These are phyloP conservation scores for Haberlea rhodopensis DNA, from an alignment of 257 asterid genomes.

Conservation along the genomic window DNA sequence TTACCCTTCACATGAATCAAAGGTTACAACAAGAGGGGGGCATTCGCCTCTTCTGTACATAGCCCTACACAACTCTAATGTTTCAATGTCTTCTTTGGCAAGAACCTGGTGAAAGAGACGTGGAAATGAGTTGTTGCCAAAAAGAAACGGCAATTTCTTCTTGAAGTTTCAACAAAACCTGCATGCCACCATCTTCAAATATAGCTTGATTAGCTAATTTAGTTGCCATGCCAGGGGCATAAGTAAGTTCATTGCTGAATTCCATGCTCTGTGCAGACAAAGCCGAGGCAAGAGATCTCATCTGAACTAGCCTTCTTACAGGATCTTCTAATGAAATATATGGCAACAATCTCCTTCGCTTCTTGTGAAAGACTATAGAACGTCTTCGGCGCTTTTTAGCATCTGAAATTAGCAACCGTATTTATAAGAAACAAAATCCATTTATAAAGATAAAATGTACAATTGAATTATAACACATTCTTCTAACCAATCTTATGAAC, in stretches of 20 bases:
- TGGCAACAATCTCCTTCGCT: slow-evolving; percentile 65
- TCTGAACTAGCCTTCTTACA: slow-evolving; percentile 47
- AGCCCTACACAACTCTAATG: slow-evolving; percentile 46
- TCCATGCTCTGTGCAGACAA: slow-evolving; percentile 58
- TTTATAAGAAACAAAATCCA: not conserved
- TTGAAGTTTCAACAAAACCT: slow-evolving; percentile 50
- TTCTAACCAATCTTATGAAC: not conserved
- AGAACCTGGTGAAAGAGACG: slow-evolving; percentile 53
- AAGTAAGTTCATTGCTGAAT: slow-evolving; percentile 67
- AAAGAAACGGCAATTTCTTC: too few relatives aligned
- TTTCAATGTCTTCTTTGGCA: slow-evolving; percentile 61
- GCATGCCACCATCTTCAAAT: slow-evolving; percentile 83
- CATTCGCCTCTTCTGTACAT: slow-evolving; percentile 67
- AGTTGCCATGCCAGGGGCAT: slow-evolving; percentile 67
- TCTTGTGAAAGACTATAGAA: slow-evolving; percentile 58
- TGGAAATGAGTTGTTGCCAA: not conserved
- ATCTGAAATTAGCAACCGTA: slow-evolving; percentile 42
- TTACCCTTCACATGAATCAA: slow-evolving; percentile 81
- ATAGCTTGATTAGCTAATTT: slow-evolving; percentile 61
- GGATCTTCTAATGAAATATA: slow-evolving; percentile 53
- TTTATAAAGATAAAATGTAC: not conserved
- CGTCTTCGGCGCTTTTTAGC: slow-evolving; percentile 64
- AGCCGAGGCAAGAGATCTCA: slow-evolving; percentile 74
- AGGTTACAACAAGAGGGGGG: slow-evolving; percentile 71
- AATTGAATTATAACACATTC: not conserved